These are phyloP conservation scores for Syzygium syzygioides DNA, from an alignment of 441 rosid genomes.

Conservation along the genomic window DNA sequence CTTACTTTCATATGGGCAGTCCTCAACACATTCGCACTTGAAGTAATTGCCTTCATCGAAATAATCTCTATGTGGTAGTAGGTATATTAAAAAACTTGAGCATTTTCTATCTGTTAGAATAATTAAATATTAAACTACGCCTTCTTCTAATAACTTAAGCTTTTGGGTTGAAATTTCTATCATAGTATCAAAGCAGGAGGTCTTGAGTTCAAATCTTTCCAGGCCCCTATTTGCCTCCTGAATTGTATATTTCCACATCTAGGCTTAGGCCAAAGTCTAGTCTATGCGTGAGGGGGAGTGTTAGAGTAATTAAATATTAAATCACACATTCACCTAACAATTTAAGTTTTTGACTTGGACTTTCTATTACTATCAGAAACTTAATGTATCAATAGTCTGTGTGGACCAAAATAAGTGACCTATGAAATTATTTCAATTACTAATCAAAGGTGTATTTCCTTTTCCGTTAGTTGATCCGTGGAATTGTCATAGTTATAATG, in stretches of 20 bases:
- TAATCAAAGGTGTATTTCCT: background rate
- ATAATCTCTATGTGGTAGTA: slow-evolving; percentile 66
- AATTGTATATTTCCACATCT: no score
- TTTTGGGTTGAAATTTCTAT: no score
- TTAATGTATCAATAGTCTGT: background rate
- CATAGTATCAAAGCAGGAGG: no score
- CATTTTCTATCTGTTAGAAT: background rate
- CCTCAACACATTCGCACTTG: slow-evolving; percentile 47
- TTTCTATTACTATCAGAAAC: background rate
- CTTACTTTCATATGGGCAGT: slow-evolving; percentile 48
- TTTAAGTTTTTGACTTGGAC: no score
- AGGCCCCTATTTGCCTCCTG: no score
- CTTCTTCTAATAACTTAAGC: no score
- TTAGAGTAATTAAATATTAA: no score
- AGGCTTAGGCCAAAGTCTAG: no score
- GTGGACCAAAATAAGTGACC: background rate
- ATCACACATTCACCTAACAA: no score
- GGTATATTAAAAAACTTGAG: slow-evolving; percentile 10
- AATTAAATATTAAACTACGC: no score
- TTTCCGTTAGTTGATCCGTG: slow-evolving; percentile 33
- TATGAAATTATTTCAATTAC: background rate
- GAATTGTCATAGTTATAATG: slow-evolving; percentile 42
- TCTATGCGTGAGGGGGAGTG: no score
- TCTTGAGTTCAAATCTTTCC: no score
- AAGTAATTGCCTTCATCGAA: slow-evolving; percentile 49